Base-by-base conservation (phyloP, 352 stramenopile genomes). In the Globisporangium rhizosaccharum region DNA sequence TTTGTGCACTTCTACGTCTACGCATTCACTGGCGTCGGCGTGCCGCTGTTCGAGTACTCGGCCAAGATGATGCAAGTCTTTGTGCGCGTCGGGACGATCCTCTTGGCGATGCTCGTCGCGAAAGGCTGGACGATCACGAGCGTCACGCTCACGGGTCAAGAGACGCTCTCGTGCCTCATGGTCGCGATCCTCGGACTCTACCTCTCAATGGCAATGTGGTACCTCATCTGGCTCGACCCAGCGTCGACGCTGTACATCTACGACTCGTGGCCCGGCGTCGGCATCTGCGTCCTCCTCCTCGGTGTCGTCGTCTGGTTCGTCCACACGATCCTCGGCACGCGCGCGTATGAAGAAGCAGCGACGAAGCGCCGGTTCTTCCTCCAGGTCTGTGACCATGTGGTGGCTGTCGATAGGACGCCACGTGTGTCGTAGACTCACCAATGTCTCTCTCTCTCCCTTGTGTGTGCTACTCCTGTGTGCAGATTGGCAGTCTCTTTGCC, bases 121-220 rank as follows among this genome's bases (percentile, higher is more conserved):
- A 90, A 92, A 55, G 80, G 80, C 1, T 92, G 82, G 83, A 92
- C 83, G 8, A 90, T 92, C 70, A 90, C 83, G 56, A 72, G 67
- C 36, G 73, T 90, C 9, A 57, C 58, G 17, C 69, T 90, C 25
- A 66, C 88, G 20, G 79, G 79, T 0, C 83, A 87, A 44, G 75
- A 85, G 51, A 73, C 82, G 67, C 75, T 90, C 30, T 85, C 79
- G 39, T 86, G 76, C 39, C 61, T 89, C 33, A 88, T 92, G 56
- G 30, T 87, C 49, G 44, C 66, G 5, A 72, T 86, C 58, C 66
- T 90, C 1, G 79, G 68, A 14, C 69, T 90, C 5, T 90, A 92
- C 59, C 46, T 90, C 51, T 87, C 75, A 12, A 80, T 90, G 73
- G 80, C 83, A 9, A 89, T 89, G 80, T 90, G 72, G 77, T 92